Base-by-base conservation (phyloP, 441 rosid genomes). In the Sinapis alba region DNA sequence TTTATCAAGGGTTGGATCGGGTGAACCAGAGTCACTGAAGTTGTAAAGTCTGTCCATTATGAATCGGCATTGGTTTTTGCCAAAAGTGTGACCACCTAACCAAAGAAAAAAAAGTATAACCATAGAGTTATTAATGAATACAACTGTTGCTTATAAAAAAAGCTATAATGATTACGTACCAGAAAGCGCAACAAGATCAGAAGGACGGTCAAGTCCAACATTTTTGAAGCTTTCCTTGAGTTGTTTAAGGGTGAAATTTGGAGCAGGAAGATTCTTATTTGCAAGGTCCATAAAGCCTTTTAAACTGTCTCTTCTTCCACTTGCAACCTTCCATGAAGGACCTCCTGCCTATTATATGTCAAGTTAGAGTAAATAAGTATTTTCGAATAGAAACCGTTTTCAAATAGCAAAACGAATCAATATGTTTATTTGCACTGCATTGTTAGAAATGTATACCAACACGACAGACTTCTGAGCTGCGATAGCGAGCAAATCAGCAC, bases 81-180 rank as follows among this genome's bases (percentile, higher is more conserved):
- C 94, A 72, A 89, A 87, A 7, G 92, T 88, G 69, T 89, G 97
- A 21, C 38, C 93, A 20, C 96, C 91, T 90, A 74, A 54, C 11
- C 36, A 54, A 19, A 54, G 26, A 38, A 68, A 7, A 21, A 2
- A 30, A n/a, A n/a, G n/a, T 1, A 30, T 30, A 50, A 32, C 10
- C 7, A 30, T 10, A 57, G 4, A 21, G 6, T 23, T 5, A 9
- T n/a, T 54, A 36, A 3, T 21, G 20, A 56, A 6, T 9, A 16
- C 0, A 10, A 15, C 3, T 54, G 3, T 18, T 12, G 5, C 12
- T 69, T 30, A 38, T 26, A n/a, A n/a, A 34, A 36, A 36, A 9
- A 36, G n/a, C 11, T 36, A 11, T 41, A 41, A 41, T 41, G 43
- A 36, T 36, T 27, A 36, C 50, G 2, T 78, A 87, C 96, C 96